Conservation (phyloP, 306 rosid species). For the Mimosa pudica region DNA sequence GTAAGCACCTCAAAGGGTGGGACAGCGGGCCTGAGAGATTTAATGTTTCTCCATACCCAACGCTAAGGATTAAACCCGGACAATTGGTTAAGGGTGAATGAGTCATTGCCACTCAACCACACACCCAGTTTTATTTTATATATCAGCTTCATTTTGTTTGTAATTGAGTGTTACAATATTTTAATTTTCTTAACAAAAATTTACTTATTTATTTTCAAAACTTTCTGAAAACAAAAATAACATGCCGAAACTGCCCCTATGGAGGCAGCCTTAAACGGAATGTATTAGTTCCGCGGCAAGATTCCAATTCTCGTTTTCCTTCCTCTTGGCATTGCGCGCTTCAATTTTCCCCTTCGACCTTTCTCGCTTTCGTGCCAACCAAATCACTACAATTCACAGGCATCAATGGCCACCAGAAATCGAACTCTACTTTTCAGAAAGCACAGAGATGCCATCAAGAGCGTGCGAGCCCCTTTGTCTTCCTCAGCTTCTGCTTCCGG, state of each 20-base stretch:
- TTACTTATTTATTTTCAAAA: too few species aligned
- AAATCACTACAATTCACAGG: background rate
- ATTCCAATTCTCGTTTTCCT: background rate
- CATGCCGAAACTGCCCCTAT: background rate
- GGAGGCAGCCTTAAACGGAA: background rate
- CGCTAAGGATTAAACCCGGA: too few species aligned
- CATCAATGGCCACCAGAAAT: constrained; percentile 75
- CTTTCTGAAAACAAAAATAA: background rate
- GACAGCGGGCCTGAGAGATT: too few species aligned
- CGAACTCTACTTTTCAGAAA: constrained; percentile 53
- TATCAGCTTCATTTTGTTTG: too few species aligned
- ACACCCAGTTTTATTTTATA: too few species aligned
- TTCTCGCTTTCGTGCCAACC: background rate
- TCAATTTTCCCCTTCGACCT: background rate
- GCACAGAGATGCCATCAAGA: constrained; percentile 78
- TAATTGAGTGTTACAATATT: too few species aligned
- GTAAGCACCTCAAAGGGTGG: too few species aligned
- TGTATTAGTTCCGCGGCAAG: background rate
- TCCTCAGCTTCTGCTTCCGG: constrained; percentile 62
- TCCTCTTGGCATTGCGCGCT: background rate
- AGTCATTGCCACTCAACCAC: too few species aligned
- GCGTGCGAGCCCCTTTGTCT: constrained; percentile 68
- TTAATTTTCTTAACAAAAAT: too few species aligned
- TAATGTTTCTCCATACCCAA: too few species aligned
- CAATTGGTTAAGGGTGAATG: too few species aligned